Evolutionary conservation across 257 asterid species (phyloP).

Genomic region (Salvia miltiorrhiza): DNA sequence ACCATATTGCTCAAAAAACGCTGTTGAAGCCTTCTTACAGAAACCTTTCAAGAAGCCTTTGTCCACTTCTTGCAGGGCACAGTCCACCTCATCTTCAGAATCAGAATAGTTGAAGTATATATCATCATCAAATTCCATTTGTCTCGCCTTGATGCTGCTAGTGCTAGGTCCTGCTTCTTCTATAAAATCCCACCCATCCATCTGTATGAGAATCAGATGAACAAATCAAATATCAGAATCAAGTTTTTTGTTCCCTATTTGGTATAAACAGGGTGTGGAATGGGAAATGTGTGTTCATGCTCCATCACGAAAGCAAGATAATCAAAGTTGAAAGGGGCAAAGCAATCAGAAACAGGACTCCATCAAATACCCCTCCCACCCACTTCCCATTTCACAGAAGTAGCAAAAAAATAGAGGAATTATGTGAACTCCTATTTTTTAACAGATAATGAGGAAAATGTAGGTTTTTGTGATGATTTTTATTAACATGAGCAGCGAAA

Average conservation of each 20-base stretch:
- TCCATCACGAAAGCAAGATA: neutral
- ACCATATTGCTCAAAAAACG: constrained; percentile 74
- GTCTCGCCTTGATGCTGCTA: constrained; percentile 26
- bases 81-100: constrained; percentile 47
- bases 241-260: neutral
- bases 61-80: constrained; percentile 42
- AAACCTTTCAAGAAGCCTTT: constrained; percentile 43
- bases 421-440: neutral
- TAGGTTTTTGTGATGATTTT: neutral
- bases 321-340: neutral
- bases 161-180: constrained; percentile 51
- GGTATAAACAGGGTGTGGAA: neutral
- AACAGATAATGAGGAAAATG: neutral
- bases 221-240: neutral
- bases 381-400: neutral
- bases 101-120: constrained; percentile 34
- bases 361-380: neutral
- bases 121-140: constrained; percentile 52
- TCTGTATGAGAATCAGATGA: constrained; percentile 18
- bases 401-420: neutral
- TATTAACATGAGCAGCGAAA: neutral
- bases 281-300: neutral
- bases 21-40: constrained; percentile 61
- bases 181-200: constrained; percentile 39
- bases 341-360: neutral